Percentiles rank a stretch among this genome's conserved stretches.
Evolutionary conservation across 2,329 filamentous ascomycete genomes (phyloP).

Genomic region (Colletotrichum truncatum): DNA sequence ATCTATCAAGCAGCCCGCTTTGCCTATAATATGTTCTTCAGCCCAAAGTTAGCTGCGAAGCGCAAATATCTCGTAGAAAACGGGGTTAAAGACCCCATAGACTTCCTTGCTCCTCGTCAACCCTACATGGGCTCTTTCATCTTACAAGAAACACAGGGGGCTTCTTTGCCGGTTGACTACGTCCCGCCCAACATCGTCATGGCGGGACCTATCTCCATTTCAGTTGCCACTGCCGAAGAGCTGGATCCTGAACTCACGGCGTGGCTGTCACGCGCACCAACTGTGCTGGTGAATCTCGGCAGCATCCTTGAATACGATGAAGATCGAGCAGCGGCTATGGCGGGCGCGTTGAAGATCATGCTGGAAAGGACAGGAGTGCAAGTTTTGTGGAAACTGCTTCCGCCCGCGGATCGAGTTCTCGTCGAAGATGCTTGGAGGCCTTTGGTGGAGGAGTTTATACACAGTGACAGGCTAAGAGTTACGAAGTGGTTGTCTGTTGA

Average conservation of each 20-base stretch:
- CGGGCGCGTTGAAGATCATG: constrained; percentile 32
- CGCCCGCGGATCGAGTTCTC: constrained; percentile 18
- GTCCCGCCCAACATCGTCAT: constrained; percentile 33
- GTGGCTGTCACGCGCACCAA: constrained; percentile 35
- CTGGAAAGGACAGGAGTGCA: constrained; percentile 36
- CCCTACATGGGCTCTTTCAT: constrained; percentile 36
- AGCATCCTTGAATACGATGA: constrained; percentile 34
- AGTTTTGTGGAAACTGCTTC: constrained; percentile 42
- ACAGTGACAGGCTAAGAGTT: constrained; percentile 35
- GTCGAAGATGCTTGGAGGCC: constrained; percentile 17
- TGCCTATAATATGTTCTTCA: constrained; percentile 24
- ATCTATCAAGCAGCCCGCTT: constrained; percentile 37
- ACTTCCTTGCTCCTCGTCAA: constrained; percentile 29
- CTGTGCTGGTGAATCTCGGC: constrained; percentile 39
- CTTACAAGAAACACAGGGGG: constrained; percentile 36
- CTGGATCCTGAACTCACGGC: constrained; percentile 36
- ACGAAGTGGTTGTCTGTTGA: constrained; percentile 42
- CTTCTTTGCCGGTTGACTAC: constrained; percentile 34
- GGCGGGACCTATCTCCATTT: constrained; percentile 35
- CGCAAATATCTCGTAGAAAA: constrained; percentile 7
- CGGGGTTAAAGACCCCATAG: constrained; percentile 36
- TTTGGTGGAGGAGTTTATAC: constrained; percentile 32
- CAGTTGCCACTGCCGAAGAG: constrained; percentile 30
- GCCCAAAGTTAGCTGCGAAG: neutral
- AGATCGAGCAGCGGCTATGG: constrained; percentile 38